phyloP scores from a whole-genome alignment of 2,329 filamentous ascomycete genomes.

The Hypoxylon sp. region DNA sequence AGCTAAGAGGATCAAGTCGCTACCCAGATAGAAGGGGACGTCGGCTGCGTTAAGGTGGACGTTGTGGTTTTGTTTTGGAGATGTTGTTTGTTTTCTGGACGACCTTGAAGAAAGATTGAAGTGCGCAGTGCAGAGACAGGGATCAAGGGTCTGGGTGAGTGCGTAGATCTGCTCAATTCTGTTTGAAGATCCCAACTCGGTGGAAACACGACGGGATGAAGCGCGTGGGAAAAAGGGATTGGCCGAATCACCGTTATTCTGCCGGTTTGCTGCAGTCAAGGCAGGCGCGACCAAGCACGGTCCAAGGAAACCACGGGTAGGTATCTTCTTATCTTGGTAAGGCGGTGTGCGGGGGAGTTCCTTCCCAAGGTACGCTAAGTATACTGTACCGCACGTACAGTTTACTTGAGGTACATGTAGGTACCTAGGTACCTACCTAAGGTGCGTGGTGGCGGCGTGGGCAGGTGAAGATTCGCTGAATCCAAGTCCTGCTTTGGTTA shows the following conservation, averaged over 20 bases:
- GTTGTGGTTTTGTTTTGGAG: neutral
- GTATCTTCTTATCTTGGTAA: neutral
- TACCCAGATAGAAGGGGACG: too few relatives aligned
- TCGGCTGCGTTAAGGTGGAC: too few relatives aligned
- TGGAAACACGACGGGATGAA: neutral
- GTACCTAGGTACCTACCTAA: too few relatives aligned
- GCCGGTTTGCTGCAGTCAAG: neutral
- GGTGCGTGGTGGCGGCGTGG: too few relatives aligned
- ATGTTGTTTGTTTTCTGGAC: neutral
- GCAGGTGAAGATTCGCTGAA: too few relatives aligned
- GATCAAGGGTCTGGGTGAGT: slow-evolving; percentile 10
- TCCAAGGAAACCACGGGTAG: too few relatives aligned
- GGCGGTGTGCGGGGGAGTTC: neutral
- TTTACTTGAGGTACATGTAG: too few relatives aligned
- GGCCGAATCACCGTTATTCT: slow-evolving; percentile 18
- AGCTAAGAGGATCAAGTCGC: neutral
- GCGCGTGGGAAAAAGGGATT: slow-evolving; percentile 22
- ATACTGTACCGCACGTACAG: too few relatives aligned
- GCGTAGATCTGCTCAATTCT: slow-evolving; percentile 16
- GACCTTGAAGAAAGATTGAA: slow-evolving; percentile 1
- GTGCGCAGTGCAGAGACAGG: slow-evolving; percentile 20
- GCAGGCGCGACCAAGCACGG: neutral
- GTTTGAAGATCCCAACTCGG: neutral
- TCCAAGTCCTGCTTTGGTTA: too few relatives aligned
- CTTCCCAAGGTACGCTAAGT: too few relatives aligned